These are phyloP conservation scores for Termitomyces sp. DNA, from an alignment of 768 basidiomycete species.

Conservation along the genomic window DNA sequence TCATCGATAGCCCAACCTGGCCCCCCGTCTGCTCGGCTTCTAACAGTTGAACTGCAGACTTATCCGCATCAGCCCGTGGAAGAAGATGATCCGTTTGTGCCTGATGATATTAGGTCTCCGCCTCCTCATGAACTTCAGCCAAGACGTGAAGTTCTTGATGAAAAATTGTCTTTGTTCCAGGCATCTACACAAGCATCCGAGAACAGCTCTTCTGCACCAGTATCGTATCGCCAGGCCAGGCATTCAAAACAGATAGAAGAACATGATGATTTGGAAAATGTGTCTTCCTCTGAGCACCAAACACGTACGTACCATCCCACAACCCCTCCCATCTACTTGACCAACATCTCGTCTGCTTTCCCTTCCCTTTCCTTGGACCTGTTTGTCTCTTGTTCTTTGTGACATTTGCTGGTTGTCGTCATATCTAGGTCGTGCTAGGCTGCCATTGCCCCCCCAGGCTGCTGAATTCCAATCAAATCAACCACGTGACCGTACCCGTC, in stretches of 20 bases:
- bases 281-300: slow-evolving; percentile 15
- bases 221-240: slow-evolving; percentile 1
- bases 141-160: slow-evolving; percentile 6
- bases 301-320: slow-evolving; percentile 30
- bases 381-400: slow-evolving; percentile 1
- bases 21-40: neutral
- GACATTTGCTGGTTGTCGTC: neutral
- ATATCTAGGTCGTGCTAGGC: slow-evolving; percentile 34
- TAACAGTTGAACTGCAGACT: neutral
- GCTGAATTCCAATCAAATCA: slow-evolving; percentile 27
- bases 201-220: neutral
- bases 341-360: slow-evolving; percentile 15
- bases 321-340: slow-evolving; percentile 17
- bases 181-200: slow-evolving; percentile 9
- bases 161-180: slow-evolving; percentile 6
- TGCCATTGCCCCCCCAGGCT: slow-evolving; percentile 43
- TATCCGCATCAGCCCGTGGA: slow-evolving; percentile 1
- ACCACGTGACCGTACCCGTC: slow-evolving; percentile 3
- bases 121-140: slow-evolving; percentile 6
- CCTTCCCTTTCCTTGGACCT: slow-evolving; percentile 6
- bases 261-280: slow-evolving; percentile 14
- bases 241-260: slow-evolving; percentile 8
- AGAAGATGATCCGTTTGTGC: slow-evolving; percentile 21
- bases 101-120: slow-evolving; percentile 17
- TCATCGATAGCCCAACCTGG: neutral